Percentiles rank a stretch among this genome's conserved stretches.
These are phyloP conservation scores for Evernia prunastri DNA, from an alignment of 495 filamentous ascomycete species.

Conservation along the genomic window DNA sequence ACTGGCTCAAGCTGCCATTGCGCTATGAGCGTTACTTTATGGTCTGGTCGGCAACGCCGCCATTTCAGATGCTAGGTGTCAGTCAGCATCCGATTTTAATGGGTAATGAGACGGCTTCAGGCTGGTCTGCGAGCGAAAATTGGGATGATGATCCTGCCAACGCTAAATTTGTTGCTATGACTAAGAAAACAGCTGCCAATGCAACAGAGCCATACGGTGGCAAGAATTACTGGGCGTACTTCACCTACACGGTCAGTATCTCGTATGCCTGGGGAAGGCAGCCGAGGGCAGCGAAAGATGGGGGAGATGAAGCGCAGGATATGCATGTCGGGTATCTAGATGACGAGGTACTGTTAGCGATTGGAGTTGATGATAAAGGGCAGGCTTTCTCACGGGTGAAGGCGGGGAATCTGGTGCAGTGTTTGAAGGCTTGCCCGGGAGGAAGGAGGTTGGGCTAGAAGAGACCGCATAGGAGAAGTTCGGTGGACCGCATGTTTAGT, in stretches of 20 bases:
- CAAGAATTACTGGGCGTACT: constrained; percentile 32
- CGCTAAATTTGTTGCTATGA: constrained; percentile 6
- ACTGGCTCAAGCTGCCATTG: constrained; percentile 30
- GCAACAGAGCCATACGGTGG: constrained; percentile 23
- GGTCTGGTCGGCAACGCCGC: constrained; percentile 32
- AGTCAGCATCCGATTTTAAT: constrained; percentile 34
- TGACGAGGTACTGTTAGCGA: constrained; percentile 36
- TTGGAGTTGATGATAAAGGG: constrained; percentile 35
- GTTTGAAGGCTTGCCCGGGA: constrained; percentile 34
- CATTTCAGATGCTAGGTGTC: constrained; percentile 35
- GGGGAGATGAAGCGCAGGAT: constrained; percentile 28
- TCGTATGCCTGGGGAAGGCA: constrained; percentile 34
- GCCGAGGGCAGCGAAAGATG: constrained; percentile 11
- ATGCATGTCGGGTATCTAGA: constrained; percentile 36
- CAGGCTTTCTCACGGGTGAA: constrained; percentile 32
- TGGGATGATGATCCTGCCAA: constrained; percentile 32
- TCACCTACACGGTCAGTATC: constrained; percentile 38
- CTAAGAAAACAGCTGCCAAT: constrained; percentile 16
- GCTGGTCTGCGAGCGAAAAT: constrained; percentile 32
- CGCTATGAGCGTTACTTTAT: constrained; percentile 38
- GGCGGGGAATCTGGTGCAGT: constrained; percentile 32
- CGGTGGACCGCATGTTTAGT: not conserved
- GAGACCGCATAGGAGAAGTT: not conserved
- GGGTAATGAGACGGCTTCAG: constrained; percentile 35
- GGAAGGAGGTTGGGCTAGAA: not conserved